Conservation (phyloP, 495 filamentous ascomycete species). For the Penicillium ochrochloron region DNA sequence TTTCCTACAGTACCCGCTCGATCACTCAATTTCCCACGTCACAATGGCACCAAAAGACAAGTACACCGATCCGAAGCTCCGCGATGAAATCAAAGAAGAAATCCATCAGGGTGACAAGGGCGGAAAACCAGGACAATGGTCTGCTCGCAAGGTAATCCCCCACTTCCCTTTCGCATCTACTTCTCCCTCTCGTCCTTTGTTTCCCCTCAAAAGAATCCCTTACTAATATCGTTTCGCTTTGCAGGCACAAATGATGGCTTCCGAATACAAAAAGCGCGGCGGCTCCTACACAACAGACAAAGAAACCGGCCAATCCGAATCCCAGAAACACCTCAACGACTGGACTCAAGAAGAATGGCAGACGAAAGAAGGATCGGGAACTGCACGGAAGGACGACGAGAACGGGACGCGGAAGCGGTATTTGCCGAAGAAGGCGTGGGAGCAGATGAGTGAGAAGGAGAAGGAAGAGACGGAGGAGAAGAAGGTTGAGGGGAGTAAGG, state of each 20-base stretch:
- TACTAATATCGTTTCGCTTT: neutral
- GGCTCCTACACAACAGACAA: constrained; percentile 53
- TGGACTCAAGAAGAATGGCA: constrained; percentile 57
- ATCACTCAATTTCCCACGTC: neutral
- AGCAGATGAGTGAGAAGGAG: constrained; percentile 50
- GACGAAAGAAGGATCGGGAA: constrained; percentile 53
- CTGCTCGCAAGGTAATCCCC: constrained; percentile 47
- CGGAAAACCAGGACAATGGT: constrained; percentile 55
- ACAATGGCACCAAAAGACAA: constrained; percentile 53
- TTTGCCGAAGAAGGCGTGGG: constrained; percentile 55
- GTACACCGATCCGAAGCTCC: constrained; percentile 52
- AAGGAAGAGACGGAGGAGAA: constrained; percentile 51
- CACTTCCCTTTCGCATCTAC: neutral
- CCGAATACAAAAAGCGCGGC: constrained; percentile 56
- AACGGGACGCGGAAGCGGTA: constrained; percentile 46
- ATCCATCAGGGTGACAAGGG: constrained; percentile 53
- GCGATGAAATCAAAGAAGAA: constrained; percentile 54
- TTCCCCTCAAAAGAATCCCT: neutral
- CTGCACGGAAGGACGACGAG: constrained; percentile 49
- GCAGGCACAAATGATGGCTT: constrained; percentile 55
- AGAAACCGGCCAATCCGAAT: constrained; percentile 41
- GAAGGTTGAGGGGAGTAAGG: constrained; percentile 44
- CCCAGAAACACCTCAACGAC: constrained; percentile 47
- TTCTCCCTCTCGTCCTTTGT: neutral
- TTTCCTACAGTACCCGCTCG: neutral